phyloP scores from a whole-genome alignment of 345 rosid genomes.

The Heritiera littoralis region DNA sequence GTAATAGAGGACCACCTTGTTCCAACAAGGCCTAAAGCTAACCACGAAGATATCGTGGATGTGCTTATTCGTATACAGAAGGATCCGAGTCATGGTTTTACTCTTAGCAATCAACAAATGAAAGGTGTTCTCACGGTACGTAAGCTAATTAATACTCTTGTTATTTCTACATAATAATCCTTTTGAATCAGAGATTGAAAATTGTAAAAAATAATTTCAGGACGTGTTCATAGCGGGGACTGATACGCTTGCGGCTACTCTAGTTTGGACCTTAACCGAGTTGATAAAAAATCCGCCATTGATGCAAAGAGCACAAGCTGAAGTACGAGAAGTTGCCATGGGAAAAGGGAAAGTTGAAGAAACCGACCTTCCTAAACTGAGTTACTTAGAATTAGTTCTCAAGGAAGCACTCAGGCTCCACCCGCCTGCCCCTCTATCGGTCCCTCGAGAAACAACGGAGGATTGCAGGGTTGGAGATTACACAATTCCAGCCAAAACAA shows the following conservation, averaged over 20 bases:
- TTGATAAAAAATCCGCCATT: slow-evolving; percentile 33
- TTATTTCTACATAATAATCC: neutral
- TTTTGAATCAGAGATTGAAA: neutral
- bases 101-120: slow-evolving; percentile 25
- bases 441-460: slow-evolving; percentile 44
- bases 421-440: slow-evolving; percentile 36
- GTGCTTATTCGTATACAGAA: slow-evolving; percentile 31
- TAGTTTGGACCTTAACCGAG: slow-evolving; percentile 46
- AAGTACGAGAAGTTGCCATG: slow-evolving; percentile 30
- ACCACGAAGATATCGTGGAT: slow-evolving; percentile 40
- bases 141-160: neutral
- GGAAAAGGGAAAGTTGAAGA: slow-evolving; percentile 34
- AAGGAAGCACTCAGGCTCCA: slow-evolving; percentile 44
- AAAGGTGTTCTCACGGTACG: slow-evolving; percentile 35
- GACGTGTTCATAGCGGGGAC: slow-evolving; percentile 50
- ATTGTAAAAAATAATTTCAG: slow-evolving; percentile 11
- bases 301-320: slow-evolving; percentile 37
- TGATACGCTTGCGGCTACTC: slow-evolving; percentile 32
- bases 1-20: slow-evolving; percentile 38
- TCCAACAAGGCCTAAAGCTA: slow-evolving; percentile 24
- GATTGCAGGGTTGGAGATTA: slow-evolving; percentile 33
- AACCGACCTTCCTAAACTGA: slow-evolving; percentile 31
- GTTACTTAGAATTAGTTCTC: slow-evolving; percentile 33
- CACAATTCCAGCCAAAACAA: slow-evolving; percentile 40
- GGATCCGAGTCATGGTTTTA: slow-evolving; percentile 23